Percentiles rank a stretch among this genome's conserved stretches.
Evolutionary conservation across 345 rosid species (phyloP).

Genomic region (Syzygium aromaticum): DNA sequence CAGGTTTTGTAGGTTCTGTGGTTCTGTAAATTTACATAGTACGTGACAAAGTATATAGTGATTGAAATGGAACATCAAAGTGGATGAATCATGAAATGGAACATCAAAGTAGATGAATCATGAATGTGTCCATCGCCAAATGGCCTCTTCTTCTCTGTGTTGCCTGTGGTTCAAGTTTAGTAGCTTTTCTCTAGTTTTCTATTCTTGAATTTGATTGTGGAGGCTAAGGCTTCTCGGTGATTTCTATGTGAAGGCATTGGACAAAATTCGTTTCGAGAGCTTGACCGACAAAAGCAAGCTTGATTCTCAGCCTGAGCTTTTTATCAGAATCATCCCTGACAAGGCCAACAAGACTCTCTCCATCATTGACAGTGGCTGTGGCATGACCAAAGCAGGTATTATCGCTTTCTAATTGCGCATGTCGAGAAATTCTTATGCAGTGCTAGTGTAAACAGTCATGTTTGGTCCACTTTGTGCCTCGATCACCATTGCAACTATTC

Average conservation of each 20-base stretch:
- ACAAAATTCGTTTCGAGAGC: conserved; percentile 44
- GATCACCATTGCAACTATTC: neutral
- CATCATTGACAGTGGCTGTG: conserved; percentile 36
- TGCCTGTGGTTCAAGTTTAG: neutral
- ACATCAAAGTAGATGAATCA: neutral
- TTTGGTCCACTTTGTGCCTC: neutral
- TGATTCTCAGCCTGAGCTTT: conserved; percentile 40
- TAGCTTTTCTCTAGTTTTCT: neutral
- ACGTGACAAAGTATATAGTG: neutral
- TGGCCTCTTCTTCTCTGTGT: neutral
- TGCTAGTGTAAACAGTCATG: neutral
- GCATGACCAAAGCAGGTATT: conserved; percentile 56
- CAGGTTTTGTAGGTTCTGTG: neutral
- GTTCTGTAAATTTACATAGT: neutral
- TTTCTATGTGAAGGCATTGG: conserved; percentile 28
- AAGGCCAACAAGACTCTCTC: conserved; percentile 35
- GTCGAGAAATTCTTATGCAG: neutral
- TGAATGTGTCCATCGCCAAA: neutral
- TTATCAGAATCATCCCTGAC: conserved; percentile 48
- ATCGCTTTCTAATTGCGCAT: neutral
- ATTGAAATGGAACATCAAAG: neutral
- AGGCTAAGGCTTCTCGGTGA: neutral
- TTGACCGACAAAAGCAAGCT: conserved; percentile 50
- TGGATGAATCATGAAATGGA: neutral
- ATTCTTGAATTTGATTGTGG: neutral